phyloP scores from a whole-genome alignment of 768 basidiomycete species.

The Suillus paluster region DNA sequence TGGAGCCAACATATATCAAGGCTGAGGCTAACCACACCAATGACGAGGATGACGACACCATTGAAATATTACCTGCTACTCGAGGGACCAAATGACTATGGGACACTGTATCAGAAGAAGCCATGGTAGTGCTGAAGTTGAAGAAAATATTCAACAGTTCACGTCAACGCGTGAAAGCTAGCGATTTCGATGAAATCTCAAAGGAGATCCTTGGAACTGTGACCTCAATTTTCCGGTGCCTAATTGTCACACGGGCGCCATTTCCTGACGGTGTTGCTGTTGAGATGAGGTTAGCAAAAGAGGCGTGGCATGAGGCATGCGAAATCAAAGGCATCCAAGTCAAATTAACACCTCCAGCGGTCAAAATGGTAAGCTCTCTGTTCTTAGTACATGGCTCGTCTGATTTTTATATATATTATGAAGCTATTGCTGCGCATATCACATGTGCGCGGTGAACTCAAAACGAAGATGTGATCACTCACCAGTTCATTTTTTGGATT shows the following conservation, averaged over 20 bases:
- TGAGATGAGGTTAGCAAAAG: conserved; percentile 6
- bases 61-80: no score
- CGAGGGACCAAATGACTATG: no score
- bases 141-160: no score
- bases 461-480: conserved; percentile 7
- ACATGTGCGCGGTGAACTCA: conserved; percentile 14
- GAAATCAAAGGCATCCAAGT: not conserved
- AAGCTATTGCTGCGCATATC: conserved; percentile 6
- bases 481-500: conserved; percentile 5
- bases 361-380: conserved; percentile 5
- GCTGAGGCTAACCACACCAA: no score
- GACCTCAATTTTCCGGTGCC: conserved; percentile 17
- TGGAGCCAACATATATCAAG: no score
- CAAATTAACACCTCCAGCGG: not conserved
- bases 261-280: conserved; percentile 22
- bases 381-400: not conserved
- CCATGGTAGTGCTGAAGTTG: no score
- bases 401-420: no score
- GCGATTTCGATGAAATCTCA: conserved; percentile 19
- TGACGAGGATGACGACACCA: no score
- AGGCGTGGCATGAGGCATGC: conserved; percentile 5
- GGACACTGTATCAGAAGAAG: no score
- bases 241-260: conserved; percentile 19
- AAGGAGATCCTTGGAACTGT: conserved; percentile 24
- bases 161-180: conserved; percentile 10